Evolutionary conservation across 2,329 filamentous ascomycete genomes (phyloP), one percentile per base, ranked within the genome.

Genomic region (Trichoderma gracile): DNA sequence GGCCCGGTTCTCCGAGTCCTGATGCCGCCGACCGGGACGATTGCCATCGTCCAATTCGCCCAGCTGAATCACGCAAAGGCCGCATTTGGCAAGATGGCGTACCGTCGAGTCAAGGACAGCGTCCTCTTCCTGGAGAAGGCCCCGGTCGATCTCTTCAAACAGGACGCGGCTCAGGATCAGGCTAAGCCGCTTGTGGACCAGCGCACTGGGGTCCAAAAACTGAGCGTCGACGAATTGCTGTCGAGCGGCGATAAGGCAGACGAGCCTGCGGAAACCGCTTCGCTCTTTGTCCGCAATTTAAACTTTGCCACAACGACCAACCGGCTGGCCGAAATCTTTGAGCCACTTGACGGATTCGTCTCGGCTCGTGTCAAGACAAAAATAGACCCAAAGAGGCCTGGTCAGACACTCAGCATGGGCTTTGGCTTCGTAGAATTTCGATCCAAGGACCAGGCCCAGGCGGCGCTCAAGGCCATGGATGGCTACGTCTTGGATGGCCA

Each of bases 361-460:
- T 92, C 91, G 64, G 94, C 93, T 30, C 86, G 87, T 68, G 93
- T 99, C 69, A 97, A 97, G 80, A 97, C 92, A 25, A 97, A 96
- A 79, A 86, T 88, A 45, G 93, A 99, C 74, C 86, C 93, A n/a
- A 97, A 97, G 81, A 91, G 90, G 73, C 89, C 91, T 19, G 92
- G 91, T 9, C 89, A 96, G 76, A 85, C 90, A 4, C 86, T 99
- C 61, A 97, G 93, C 75, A 97, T 98, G 93, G 95, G 95, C 43
- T 99, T 96, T 75, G 95, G 93, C 50, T 99, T 99, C 76, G 86
- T 93, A 66, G 93, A 97, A 72, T 99, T 98, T 78, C 85, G 84
- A 65, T 89, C 84, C 69, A 91, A 91, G 72, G 84, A 83, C 46
- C 86, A 93, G 71, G 94, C 95, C 0, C 86, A 91, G 69, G 89